A percentile compares a stretch with the other conserved stretches of the same genome.
Evolutionary conservation across 805 yeast species (phyloP).

Genomic region (Wilhelminamyces savonicus): DNA sequence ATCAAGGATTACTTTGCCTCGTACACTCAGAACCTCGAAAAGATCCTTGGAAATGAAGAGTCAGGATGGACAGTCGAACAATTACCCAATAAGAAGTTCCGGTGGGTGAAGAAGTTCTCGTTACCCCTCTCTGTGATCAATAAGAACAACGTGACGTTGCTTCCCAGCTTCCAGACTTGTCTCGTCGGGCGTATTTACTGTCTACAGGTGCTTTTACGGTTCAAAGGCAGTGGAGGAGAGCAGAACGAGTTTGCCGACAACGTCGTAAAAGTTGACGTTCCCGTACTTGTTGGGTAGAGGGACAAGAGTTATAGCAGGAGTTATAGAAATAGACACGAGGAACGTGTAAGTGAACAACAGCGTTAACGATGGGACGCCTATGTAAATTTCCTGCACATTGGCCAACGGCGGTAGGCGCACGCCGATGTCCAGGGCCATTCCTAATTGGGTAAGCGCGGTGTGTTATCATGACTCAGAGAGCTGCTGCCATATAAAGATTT

Average conservation of each 20-base stretch:
- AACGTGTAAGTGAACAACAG: background rate
- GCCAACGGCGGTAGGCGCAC: background rate
- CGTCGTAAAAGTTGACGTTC: constrained; percentile 27
- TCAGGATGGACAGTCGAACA: constrained; percentile 24
- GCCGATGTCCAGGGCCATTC: constrained; percentile 13
- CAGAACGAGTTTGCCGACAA: constrained; percentile 25
- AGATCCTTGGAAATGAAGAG: too few species aligned
- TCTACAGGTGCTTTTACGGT: constrained; percentile 41
- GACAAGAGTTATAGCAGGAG: background rate
- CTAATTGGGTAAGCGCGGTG: constrained; percentile 20
- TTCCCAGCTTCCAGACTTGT: constrained; percentile 63
- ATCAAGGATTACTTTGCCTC: constrained; percentile 28
- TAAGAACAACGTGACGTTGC: constrained; percentile 42
- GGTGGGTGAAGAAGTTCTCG: constrained; percentile 26
- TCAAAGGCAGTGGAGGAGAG: constrained; percentile 34
- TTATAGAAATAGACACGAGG: background rate
- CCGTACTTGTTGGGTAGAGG: constrained; percentile 27
- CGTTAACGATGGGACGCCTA: too few species aligned
- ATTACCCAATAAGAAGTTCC: constrained; percentile 5
- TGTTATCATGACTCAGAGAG: too few species aligned
- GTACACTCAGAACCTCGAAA: too few species aligned
- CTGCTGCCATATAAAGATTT: too few species aligned
- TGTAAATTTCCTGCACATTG: background rate
- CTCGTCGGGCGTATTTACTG: constrained; percentile 53
- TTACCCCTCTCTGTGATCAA: constrained; percentile 38